Evolutionary conservation across 192 early-diverging fungal species (phyloP).

Genomic region (Coemansia javaensis): DNA sequence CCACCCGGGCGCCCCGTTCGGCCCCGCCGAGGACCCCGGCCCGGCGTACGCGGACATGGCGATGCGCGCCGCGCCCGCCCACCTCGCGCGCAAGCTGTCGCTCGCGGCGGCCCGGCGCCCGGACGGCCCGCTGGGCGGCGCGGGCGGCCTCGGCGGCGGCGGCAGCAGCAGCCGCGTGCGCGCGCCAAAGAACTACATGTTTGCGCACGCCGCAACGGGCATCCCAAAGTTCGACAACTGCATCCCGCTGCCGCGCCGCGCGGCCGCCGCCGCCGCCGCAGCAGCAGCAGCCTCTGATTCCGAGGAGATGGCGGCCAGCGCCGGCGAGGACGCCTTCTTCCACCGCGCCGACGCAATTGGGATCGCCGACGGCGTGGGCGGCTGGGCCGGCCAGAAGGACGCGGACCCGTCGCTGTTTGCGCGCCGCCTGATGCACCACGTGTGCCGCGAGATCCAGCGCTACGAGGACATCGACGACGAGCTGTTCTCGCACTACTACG

Average conservation of each 20-base stretch:
- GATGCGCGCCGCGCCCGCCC: not conserved
- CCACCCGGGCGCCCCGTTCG: constrained; percentile 39
- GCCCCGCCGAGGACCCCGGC: constrained; percentile 9
- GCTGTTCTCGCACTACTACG: constrained; percentile 73
- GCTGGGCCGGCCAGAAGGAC: constrained; percentile 75
- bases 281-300: not conserved
- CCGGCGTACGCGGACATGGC: constrained; percentile 8
- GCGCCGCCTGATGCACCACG: constrained; percentile 92
- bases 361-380: constrained; percentile 94
- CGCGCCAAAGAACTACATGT: constrained; percentile 51
- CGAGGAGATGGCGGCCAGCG: constrained; percentile 60
- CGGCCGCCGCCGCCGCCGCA: not conserved
- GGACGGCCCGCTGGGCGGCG: constrained; percentile 10
- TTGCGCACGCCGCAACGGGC: constrained; percentile 57
- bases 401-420: constrained; percentile 91
- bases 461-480: constrained; percentile 78
- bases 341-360: constrained; percentile 78
- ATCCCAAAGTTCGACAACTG: constrained; percentile 52
- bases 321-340: constrained; percentile 96
- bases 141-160: too few relatives aligned
- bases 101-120: constrained; percentile 15
- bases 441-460: constrained; percentile 72
- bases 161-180: constrained; percentile 7
- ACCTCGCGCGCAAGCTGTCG: constrained; percentile 1
- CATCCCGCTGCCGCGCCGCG: constrained; percentile 11